phyloP scores from a whole-genome alignment of 2,329 filamentous ascomycete species.

The Sphaerulina populicola region DNA sequence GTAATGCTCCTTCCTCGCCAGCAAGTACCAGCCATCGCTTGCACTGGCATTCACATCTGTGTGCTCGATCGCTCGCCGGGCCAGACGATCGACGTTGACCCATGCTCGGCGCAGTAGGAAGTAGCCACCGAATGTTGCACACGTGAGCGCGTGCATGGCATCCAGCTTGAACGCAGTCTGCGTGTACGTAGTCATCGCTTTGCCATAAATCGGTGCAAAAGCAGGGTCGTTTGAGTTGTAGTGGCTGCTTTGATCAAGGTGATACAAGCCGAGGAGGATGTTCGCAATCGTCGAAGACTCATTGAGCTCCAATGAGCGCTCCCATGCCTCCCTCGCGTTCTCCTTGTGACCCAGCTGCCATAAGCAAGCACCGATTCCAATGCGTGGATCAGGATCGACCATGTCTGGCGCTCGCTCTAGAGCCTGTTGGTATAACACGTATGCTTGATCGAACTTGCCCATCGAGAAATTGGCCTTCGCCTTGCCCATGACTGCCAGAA shows the following conservation, averaged over 20 bases:
- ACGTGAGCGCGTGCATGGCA: slow-evolving; percentile 81
- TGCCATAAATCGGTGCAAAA: slow-evolving; percentile 79
- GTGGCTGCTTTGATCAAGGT: slow-evolving; percentile 76
- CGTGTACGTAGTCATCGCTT: slow-evolving; percentile 88
- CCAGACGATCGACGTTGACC: slow-evolving; percentile 72
- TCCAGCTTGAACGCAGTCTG: slow-evolving; percentile 91
- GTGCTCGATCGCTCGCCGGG: slow-evolving; percentile 86
- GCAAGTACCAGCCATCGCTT: slow-evolving; percentile 93
- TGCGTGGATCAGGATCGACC: slow-evolving; percentile 85
- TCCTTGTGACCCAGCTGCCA: slow-evolving; percentile 95
- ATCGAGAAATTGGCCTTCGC: slow-evolving; percentile 79
- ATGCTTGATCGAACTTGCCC: slow-evolving; percentile 73
- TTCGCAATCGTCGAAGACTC: slow-evolving; percentile 83
- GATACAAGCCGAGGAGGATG: slow-evolving; percentile 80
- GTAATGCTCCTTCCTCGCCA: slow-evolving; percentile 86
- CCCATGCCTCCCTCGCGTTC: slow-evolving; percentile 84
- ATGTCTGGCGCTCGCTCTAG: slow-evolving; percentile 77
- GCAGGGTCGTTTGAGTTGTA: slow-evolving; percentile 75
- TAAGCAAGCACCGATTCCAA: slow-evolving; percentile 92
- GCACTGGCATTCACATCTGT: slow-evolving; percentile 95
- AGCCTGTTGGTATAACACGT: slow-evolving; percentile 79
- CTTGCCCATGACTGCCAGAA: slow-evolving; percentile 86
- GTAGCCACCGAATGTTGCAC: slow-evolving; percentile 81
- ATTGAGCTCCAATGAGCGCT: slow-evolving; percentile 72
- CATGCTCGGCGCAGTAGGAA: slow-evolving; percentile 78